Percentiles rank a stretch among this genome's conserved stretches.
Evolutionary conservation across 2,329 filamentous ascomycete genomes (phyloP).

Genomic region (Helotiales sp.): DNA sequence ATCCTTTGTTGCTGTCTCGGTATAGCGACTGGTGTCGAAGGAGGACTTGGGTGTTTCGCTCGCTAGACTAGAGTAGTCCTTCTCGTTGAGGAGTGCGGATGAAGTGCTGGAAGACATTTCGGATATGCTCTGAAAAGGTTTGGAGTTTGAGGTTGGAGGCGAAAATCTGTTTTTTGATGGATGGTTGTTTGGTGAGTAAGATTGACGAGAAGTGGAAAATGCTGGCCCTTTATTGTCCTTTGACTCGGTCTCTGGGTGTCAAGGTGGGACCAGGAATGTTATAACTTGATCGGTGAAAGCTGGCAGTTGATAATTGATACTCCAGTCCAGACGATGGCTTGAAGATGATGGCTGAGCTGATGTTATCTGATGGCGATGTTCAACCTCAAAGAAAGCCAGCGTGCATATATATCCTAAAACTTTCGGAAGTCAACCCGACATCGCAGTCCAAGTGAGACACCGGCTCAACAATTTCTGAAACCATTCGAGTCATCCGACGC

Average conservation of each 20-base stretch:
- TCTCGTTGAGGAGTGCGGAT: conserved; percentile 5
- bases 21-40: background rate
- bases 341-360: conserved; percentile 1
- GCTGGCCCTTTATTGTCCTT: background rate
- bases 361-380: background rate
- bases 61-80: background rate
- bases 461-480: too few relatives aligned
- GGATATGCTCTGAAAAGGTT: too few relatives aligned
- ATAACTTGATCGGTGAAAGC: background rate
- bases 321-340: background rate
- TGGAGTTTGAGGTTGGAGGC: too few relatives aligned
- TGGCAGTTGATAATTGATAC: background rate
- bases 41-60: conserved; percentile 4
- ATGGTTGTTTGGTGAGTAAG: background rate
- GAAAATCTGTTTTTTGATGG: background rate
- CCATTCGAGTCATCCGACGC: background rate
- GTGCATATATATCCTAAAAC: background rate
- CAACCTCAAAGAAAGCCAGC: background rate
- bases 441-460: background rate
- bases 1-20: background rate
- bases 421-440: background rate
- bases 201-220: background rate
- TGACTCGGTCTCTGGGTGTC: background rate
- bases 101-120: background rate
- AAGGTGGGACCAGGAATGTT: background rate